phyloP scores from a whole-genome alignment of 345 rosid species.

The Pistacia vera region DNA sequence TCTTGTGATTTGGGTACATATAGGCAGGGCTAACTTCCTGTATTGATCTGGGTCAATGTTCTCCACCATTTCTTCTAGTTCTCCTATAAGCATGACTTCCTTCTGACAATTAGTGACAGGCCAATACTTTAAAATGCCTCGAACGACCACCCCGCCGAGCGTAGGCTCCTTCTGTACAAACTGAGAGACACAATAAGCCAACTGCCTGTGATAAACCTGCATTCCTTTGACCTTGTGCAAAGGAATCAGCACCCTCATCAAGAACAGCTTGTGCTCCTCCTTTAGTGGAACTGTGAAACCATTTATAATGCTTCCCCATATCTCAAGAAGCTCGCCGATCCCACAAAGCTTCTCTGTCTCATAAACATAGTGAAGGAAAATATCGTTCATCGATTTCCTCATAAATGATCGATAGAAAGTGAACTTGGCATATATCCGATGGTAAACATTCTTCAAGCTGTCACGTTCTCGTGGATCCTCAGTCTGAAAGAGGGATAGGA shows the following conservation, averaged over 20 bases:
- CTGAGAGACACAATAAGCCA: conserved; percentile 55
- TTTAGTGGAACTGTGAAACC: conserved; percentile 64
- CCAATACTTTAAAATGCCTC: conserved; percentile 65
- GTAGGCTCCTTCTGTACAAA: conserved; percentile 68
- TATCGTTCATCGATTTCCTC: conserved; percentile 63
- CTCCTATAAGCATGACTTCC: conserved; percentile 54
- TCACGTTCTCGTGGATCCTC: conserved; percentile 65
- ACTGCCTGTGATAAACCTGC: conserved; percentile 49
- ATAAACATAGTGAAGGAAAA: conserved; percentile 43
- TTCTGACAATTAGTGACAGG: conserved; percentile 62
- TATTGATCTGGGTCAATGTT: conserved; percentile 61
- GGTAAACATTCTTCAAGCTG: conserved; percentile 58
- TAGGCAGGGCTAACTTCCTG: conserved; percentile 51
- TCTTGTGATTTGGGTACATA: conserved; percentile 45
- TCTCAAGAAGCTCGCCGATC: conserved; percentile 57
- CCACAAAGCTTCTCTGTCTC: conserved; percentile 59
- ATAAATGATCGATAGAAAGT: conserved; percentile 53
- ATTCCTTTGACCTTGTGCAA: conserved; percentile 57
- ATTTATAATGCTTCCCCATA: conserved; percentile 67
- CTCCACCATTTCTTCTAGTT: conserved; percentile 61
- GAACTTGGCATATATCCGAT: conserved; percentile 50
- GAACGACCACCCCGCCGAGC: conserved; percentile 47
- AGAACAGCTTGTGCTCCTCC: conserved; percentile 67
- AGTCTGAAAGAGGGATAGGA: conserved; percentile 53
- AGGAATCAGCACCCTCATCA: conserved; percentile 63